A percentile compares a stretch with the other conserved stretches of the same genome.
Evolutionary conservation across 352 stramenopile genomes (phyloP).

Genomic region (Peronosclerospora sorghi): DNA sequence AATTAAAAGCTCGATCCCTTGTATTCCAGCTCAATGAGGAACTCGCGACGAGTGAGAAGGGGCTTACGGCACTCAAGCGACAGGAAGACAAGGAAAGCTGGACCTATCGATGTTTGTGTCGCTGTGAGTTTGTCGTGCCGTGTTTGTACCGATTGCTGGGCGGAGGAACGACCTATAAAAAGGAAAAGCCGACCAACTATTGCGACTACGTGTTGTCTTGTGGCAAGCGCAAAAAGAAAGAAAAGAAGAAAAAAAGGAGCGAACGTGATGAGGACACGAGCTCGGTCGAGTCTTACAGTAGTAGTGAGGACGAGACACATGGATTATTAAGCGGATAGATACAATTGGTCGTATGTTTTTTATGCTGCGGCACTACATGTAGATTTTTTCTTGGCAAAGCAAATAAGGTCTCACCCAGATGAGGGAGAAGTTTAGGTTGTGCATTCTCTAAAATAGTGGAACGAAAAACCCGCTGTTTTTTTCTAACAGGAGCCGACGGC

Average conservation of each 20-base stretch:
- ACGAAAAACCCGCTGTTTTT: too few species aligned
- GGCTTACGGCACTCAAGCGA: constrained; percentile 1
- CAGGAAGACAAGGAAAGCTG: constrained; percentile 51
- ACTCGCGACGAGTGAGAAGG: constrained; percentile 28
- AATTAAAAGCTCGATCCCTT: constrained; percentile 52
- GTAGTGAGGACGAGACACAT: constrained; percentile 26
- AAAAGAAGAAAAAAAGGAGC: constrained; percentile 1
- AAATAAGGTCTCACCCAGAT: too few species aligned
- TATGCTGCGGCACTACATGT: too few species aligned
- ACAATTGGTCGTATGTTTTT: too few species aligned
- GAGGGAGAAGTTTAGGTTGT: too few species aligned
- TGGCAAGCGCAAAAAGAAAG: constrained; percentile 13
- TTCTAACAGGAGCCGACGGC: too few species aligned
- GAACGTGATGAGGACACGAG: constrained; percentile 5
- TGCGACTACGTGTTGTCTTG: constrained; percentile 10
- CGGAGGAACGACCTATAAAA: constrained; percentile 55
- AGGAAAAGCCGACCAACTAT: constrained; percentile 18
- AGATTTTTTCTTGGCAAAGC: too few species aligned
- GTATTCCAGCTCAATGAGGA: constrained; percentile 51
- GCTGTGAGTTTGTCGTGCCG: constrained; percentile 64
- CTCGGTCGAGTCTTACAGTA: constrained; percentile 4
- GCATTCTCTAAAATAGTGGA: too few species aligned
- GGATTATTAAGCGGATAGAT: constrained; percentile 50
- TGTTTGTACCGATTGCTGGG: constrained; percentile 54
- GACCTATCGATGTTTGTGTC: constrained; percentile 56